A percentile compares a stretch with the other conserved stretches of the same genome.
Evolutionary conservation across 345 rosid genomes (phyloP).

Genomic region (Arabis alpina): DNA sequence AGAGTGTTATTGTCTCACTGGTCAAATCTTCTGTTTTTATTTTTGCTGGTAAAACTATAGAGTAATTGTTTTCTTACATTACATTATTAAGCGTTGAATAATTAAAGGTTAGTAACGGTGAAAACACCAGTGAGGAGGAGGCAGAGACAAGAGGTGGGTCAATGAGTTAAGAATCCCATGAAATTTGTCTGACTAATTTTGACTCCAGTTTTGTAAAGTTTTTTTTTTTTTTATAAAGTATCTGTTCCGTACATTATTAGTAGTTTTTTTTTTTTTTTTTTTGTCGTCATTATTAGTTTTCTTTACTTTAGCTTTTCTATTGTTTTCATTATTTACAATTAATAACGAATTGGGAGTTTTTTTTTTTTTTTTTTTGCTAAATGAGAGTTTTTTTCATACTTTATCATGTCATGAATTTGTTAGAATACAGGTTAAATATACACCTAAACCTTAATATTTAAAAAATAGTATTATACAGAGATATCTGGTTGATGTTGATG

Average conservation of each 20-base stretch:
- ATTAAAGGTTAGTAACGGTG: slow-evolving; percentile 1
- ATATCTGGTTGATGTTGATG: background rate
- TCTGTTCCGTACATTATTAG: background rate
- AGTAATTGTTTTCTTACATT: slow-evolving; percentile 15
- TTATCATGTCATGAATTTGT: no score
- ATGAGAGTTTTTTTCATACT: no score
- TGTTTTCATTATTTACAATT: no score
- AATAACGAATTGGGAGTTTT: no score
- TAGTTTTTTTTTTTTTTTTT: no score
- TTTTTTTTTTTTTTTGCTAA: no score
- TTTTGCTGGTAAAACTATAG: slow-evolving; percentile 1
- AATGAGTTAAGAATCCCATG: slow-evolving; percentile 43
- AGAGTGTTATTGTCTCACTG: slow-evolving; percentile 25
- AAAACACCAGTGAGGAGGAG: slow-evolving; percentile 11
- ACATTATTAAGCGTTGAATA: background rate
- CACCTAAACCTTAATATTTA: no score
- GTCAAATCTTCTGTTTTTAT: slow-evolving; percentile 17
- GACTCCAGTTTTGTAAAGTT: slow-evolving; percentile 18
- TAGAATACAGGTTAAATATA: no score
- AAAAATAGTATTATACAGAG: background rate
- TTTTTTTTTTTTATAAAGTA: background rate
- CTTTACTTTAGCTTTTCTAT: slow-evolving; percentile 9
- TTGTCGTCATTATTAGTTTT: background rate
- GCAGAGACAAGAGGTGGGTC: slow-evolving; percentile 32
- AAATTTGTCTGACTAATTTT: slow-evolving; percentile 34